Evolutionary conservation across 129 eudicot genomes (phyloP), one percentile per base, ranked within the genome.

Genomic region (Smallanthus sonchifolius): DNA sequence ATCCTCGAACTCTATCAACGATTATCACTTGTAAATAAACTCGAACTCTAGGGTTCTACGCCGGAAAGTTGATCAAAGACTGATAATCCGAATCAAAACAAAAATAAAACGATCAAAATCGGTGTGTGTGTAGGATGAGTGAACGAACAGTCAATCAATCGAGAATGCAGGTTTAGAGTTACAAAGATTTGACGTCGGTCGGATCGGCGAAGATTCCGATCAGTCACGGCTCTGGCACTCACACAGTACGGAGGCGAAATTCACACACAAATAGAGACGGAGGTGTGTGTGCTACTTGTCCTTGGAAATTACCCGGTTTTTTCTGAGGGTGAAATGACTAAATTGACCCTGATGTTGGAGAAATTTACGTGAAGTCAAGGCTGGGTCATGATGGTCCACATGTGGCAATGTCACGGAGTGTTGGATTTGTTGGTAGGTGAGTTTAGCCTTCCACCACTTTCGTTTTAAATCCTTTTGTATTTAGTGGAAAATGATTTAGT

Each of bases 281-380:
- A 48, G 57, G 35, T 11, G 17, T 65, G 38, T 63, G 79, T 51
- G 65, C 70, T 75, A 28, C 51, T 75, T 75, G 73, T 64, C 49
- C 73, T 40, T 16, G 72, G 73, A 75, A 75, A 48, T 64, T 64
- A 35, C 64, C 79, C 72, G 79, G 79, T 75, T 75, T 75, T 75
- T 38, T 10, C 32, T 37, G 39, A 15, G 70, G 40, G 63, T 19
- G 24, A 37, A 64, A 64, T 64, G 51, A 75, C 79, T 0, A 9
- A 37, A 64, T 0, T 64, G 39, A 3, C 79, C 79, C 62, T 75
- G 10, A 10, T 4, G 36, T 7, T 59, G 61, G 69, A 35, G 42
- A 11, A 2, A 28, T 40, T 73, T 75, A 75, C 70, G 72, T 62
- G 1, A 48, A 75, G 79, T 75, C 79, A 64, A 64, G 70, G 24